phyloP scores from a whole-genome alignment of 371 early-diverging fungal genomes.

The Nematocida sp. region DNA sequence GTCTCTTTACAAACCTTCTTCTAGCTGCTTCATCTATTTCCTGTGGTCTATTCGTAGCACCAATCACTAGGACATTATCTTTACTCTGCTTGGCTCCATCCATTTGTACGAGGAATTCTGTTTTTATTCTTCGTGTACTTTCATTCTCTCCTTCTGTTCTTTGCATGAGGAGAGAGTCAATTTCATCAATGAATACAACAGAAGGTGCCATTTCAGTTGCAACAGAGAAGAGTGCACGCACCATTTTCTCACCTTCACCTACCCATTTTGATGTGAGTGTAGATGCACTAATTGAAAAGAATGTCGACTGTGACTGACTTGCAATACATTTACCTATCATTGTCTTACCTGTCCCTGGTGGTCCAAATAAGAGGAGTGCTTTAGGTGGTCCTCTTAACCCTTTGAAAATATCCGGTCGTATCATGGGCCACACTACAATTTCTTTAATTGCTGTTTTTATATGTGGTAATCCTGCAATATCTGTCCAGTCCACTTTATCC shows the following conservation, averaged over 20 bases:
- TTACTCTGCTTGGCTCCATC: constrained; percentile 76
- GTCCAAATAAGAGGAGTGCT: constrained; percentile 73
- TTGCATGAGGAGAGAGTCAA: constrained; percentile 83
- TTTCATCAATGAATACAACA: constrained; percentile 82
- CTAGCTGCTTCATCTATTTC: constrained; percentile 83
- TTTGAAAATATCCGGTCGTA: constrained; percentile 78
- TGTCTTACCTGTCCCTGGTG: constrained; percentile 81
- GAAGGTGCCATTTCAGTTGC: constrained; percentile 80
- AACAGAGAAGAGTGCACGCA: constrained; percentile 81
- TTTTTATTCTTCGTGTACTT: constrained; percentile 80
- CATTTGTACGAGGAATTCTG: constrained; percentile 78
- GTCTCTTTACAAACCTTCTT: constrained; percentile 75
- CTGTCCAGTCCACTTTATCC: constrained; percentile 73
- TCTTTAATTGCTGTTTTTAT: constrained; percentile 80
- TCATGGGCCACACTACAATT: constrained; percentile 79
- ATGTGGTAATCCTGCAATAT: constrained; percentile 82
- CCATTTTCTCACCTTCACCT: constrained; percentile 92
- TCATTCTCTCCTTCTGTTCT: constrained; percentile 83
- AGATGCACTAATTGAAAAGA: constrained; percentile 80
- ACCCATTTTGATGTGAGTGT: constrained; percentile 88
- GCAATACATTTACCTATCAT: constrained; percentile 87
- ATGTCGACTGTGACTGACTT: constrained; percentile 81
- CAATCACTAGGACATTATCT: constrained; percentile 79
- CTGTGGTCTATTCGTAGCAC: constrained; percentile 77
- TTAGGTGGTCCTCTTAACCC: constrained; percentile 81